These are phyloP conservation scores for Trichoderma koningii DNA, from an alignment of 2,329 filamentous ascomycete species.

Conservation along the genomic window DNA sequence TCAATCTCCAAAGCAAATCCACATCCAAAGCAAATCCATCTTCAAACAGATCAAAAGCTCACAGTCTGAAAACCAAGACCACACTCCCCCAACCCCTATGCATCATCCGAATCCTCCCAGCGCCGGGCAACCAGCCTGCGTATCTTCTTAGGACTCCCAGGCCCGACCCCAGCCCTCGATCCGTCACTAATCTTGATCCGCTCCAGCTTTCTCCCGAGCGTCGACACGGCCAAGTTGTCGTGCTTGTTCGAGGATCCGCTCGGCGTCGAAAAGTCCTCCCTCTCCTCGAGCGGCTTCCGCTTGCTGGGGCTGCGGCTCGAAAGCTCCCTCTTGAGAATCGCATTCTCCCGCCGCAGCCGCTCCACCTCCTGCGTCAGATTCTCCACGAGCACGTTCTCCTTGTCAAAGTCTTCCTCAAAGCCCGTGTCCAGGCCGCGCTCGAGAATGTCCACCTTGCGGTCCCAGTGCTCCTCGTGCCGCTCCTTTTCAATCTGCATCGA, in stretches of 20 bases:
- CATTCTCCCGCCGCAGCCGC: slow-evolving; percentile 64
- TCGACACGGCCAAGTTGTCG: slow-evolving; percentile 35
- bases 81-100: neutral
- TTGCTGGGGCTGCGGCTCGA: slow-evolving; percentile 64
- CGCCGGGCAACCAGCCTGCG: slow-evolving; percentile 51
- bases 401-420: slow-evolving; percentile 56
- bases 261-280: slow-evolving; percentile 48
- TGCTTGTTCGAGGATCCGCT: neutral
- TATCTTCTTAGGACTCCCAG: slow-evolving; percentile 55
- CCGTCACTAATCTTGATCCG: slow-evolving; percentile 52
- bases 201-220: slow-evolving; percentile 53
- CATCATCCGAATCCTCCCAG: slow-evolving; percentile 46
- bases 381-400: slow-evolving; percentile 64
- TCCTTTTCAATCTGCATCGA: slow-evolving; percentile 78
- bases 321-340: slow-evolving; percentile 66
- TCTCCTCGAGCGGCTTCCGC: slow-evolving; percentile 56
- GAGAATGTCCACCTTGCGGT: slow-evolving; percentile 76
- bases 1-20: neutral
- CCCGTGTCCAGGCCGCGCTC: slow-evolving; percentile 53
- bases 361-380: slow-evolving; percentile 73
- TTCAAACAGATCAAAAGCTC: neutral
- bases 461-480: slow-evolving; percentile 78
- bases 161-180: slow-evolving; percentile 36
- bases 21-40: slow-evolving; percentile 1
- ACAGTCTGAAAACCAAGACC: neutral